Conservation (phyloP, 2,329 filamentous ascomycete genomes). For the Penicillium sp. region DNA sequence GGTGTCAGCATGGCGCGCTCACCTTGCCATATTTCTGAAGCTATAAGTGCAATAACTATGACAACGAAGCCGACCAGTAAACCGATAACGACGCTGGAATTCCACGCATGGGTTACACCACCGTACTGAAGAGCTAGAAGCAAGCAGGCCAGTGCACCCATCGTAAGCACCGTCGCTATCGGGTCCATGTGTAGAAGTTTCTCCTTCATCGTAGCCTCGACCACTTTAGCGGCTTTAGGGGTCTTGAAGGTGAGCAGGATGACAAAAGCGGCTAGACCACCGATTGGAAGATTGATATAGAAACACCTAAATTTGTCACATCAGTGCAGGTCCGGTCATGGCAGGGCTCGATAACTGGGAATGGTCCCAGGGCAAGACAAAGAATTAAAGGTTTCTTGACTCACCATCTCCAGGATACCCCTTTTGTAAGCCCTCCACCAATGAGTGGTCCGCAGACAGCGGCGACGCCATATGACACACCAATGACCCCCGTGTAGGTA, state of each 20-base stretch:
- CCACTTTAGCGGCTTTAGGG: constrained; percentile 13
- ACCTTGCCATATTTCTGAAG: constrained; percentile 44
- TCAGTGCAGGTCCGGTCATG: neutral
- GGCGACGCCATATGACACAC: constrained; percentile 27
- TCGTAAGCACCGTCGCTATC: constrained; percentile 49
- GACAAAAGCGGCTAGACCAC: constrained; percentile 27
- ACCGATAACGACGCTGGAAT: constrained; percentile 51
- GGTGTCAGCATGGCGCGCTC: constrained; percentile 51
- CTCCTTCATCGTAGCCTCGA: constrained; percentile 28
- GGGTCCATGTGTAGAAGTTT: constrained; percentile 55
- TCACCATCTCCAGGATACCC: constrained; percentile 50
- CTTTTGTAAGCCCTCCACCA: constrained; percentile 50
- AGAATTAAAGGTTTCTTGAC: constrained; percentile 7
- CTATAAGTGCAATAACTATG: constrained; percentile 43
- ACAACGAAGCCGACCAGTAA: constrained; percentile 53
- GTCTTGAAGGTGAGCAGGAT: constrained; percentile 39
- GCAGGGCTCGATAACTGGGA: constrained; percentile 2
- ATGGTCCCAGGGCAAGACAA: too few relatives aligned
- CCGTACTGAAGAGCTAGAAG: constrained; percentile 57
- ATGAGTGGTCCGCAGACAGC: constrained; percentile 48
- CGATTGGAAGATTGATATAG: constrained; percentile 40
- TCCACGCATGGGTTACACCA: constrained; percentile 47
- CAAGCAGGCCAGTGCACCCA: constrained; percentile 49
- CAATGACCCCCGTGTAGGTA: constrained; percentile 31
- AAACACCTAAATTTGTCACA: constrained; percentile 42